A percentile compares a stretch with the other conserved stretches of the same genome.
Conservation (phyloP, 441 rosid genomes). For the Adansonia gregorii region DNA sequence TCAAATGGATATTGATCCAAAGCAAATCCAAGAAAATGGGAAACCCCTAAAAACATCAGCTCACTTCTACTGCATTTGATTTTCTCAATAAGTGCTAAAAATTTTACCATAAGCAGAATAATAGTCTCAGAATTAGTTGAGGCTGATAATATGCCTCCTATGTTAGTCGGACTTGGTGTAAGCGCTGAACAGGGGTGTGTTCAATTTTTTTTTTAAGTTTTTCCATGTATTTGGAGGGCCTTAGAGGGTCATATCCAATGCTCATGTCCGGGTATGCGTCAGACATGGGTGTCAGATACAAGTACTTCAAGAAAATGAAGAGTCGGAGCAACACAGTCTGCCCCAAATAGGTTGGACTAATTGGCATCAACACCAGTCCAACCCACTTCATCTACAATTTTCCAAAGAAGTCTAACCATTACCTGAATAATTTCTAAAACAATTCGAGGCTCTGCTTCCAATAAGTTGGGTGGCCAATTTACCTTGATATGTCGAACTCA, state of each 20-base stretch:
- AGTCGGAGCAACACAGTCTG: too few relatives aligned
- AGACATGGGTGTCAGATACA: too few relatives aligned
- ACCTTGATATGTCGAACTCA: not conserved
- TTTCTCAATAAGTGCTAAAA: not conserved
- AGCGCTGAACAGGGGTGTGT: too few relatives aligned
- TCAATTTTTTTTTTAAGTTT: too few relatives aligned
- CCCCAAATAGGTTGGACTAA: not conserved
- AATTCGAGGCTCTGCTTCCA: not conserved
- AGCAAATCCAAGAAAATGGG: not conserved
- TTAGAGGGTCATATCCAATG: too few relatives aligned
- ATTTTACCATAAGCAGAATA: not conserved
- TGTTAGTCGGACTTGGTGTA: too few relatives aligned
- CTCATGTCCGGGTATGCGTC: too few relatives aligned
- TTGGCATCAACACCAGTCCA: slow-evolving; percentile 9
- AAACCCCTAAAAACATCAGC: not conserved
- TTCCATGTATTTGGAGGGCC: too few relatives aligned
- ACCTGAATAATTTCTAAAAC: not conserved
- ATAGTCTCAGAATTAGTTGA: too few relatives aligned
- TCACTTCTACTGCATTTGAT: not conserved
- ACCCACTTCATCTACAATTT: not conserved
- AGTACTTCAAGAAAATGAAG: too few relatives aligned
- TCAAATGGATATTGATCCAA: not conserved
- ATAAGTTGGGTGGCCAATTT: not conserved
- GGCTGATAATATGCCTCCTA: too few relatives aligned
- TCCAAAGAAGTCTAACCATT: slow-evolving; percentile 10